A percentile compares a stretch with the other conserved stretches of the same genome.
Evolutionary conservation across 345 rosid species (phyloP).

Genomic region (Combretum micranthum): DNA sequence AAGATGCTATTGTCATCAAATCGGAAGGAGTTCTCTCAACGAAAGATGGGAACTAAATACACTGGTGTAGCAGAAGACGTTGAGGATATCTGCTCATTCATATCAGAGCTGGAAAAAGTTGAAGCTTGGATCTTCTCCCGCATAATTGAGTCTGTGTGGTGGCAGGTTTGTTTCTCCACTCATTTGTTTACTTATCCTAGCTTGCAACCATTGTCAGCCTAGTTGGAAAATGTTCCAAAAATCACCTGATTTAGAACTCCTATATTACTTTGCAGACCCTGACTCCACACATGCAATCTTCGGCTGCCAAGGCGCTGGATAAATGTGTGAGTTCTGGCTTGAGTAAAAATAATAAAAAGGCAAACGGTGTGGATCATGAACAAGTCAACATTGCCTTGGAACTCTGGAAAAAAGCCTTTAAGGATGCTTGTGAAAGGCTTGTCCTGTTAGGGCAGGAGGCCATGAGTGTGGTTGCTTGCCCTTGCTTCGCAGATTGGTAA

Average conservation of each 20-base stretch:
- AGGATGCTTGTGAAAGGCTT: slow-evolving; percentile 85
- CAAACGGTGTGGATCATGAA: slow-evolving; percentile 43
- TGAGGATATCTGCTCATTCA: slow-evolving; percentile 49
- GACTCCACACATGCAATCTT: slow-evolving; percentile 86
- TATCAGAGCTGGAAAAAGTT: slow-evolving; percentile 62
- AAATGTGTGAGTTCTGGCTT: slow-evolving; percentile 30
- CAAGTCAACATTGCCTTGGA: slow-evolving; percentile 68
- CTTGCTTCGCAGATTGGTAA: slow-evolving; percentile 67
- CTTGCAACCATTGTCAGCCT: background rate
- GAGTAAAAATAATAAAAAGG: slow-evolving; percentile 37
- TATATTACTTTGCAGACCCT: slow-evolving; percentile 53
- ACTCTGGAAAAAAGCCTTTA: slow-evolving; percentile 90
- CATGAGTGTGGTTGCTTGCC: slow-evolving; percentile 91
- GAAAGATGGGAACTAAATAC: slow-evolving; percentile 33
- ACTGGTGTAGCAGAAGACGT: slow-evolving; percentile 25
- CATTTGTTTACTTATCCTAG: background rate
- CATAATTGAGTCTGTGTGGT: slow-evolving; percentile 87
- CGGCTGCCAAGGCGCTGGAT: slow-evolving; percentile 35
- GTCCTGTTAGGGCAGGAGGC: slow-evolving; percentile 87
- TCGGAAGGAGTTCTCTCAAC: slow-evolving; percentile 41
- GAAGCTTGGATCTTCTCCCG: slow-evolving; percentile 95
- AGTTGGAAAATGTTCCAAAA: slow-evolving; percentile 4
- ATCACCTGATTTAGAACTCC: slow-evolving; percentile 9
- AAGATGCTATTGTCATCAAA: slow-evolving; percentile 30
- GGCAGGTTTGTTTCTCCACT: slow-evolving; percentile 69